These are phyloP conservation scores for Licmophora abbreviata DNA, from an alignment of 108 stramenopile genomes.

Conservation along the genomic window DNA sequence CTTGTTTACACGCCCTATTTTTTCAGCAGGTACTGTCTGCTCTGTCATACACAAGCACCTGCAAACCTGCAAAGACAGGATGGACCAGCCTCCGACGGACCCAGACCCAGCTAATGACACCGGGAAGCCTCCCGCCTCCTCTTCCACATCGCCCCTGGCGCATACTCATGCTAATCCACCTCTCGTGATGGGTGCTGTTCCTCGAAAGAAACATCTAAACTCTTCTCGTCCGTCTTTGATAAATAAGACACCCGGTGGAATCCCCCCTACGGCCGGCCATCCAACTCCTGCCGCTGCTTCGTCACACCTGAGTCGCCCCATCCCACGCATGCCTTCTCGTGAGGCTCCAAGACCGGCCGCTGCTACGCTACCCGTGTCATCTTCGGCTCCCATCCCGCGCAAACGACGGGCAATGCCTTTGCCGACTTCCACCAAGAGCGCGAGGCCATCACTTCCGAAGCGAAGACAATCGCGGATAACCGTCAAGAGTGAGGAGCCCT, in stretches of 20 bases:
- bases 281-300: neutral
- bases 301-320: neutral
- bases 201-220: neutral
- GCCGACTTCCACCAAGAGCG: too few relatives aligned
- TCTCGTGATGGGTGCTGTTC: neutral
- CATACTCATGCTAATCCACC: neutral
- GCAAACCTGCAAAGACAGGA: too few relatives aligned
- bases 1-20: too few relatives aligned
- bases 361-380: neutral
- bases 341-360: neutral
- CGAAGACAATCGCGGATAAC: slow-evolving; percentile 1
- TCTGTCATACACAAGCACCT: too few relatives aligned
- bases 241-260: neutral
- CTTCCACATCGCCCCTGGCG: too few relatives aligned
- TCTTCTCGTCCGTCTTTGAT: neutral
- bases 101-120: too few relatives aligned
- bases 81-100: too few relatives aligned
- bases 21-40: too few relatives aligned
- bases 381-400: too few relatives aligned
- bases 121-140: too few relatives aligned
- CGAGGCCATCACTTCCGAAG: too few relatives aligned
- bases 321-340: neutral
- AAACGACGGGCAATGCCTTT: too few relatives aligned
- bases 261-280: neutral
- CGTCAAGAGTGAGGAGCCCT: slow-evolving; percentile 22